These are phyloP conservation scores for Penicillium sp. DNA, from an alignment of 2,329 filamentous ascomycete species.

Conservation along the genomic window DNA sequence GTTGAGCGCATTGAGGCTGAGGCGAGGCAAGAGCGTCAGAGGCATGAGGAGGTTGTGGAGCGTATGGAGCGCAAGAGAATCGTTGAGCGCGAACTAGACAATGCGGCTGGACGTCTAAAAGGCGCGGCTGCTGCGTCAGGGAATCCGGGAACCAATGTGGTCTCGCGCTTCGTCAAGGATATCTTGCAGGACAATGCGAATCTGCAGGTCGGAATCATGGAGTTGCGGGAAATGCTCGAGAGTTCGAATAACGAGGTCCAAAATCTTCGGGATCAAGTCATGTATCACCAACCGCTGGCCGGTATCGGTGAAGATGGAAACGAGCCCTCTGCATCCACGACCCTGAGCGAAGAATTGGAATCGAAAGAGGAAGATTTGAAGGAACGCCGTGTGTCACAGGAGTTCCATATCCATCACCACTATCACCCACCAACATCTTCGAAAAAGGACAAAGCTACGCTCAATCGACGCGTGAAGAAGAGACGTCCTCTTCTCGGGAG, in stretches of 20 bases:
- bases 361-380: conserved; percentile 44
- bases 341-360: conserved; percentile 70
- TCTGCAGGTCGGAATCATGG: conserved; percentile 84
- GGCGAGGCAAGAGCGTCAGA: conserved; percentile 72
- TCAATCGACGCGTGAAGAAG: conserved; percentile 64
- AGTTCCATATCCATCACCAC: conserved; percentile 91
- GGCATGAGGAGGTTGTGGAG: conserved; percentile 74
- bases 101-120: conserved; percentile 75
- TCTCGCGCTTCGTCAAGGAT: conserved; percentile 95
- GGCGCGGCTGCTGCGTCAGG: conserved; percentile 71
- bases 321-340: conserved; percentile 45
- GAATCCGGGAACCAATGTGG: conserved; percentile 65
- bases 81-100: conserved; percentile 78
- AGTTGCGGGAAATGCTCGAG: conserved; percentile 84
- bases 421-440: conserved; percentile 67
- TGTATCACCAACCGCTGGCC: conserved; percentile 70
- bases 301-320: conserved; percentile 24
- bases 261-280: conserved; percentile 74
- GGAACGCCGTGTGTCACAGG: conserved; percentile 58
- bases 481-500: conserved; percentile 63
- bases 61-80: conserved; percentile 80
- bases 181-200: conserved; percentile 94
- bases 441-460: conserved; percentile 55
- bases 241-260: conserved; percentile 95
- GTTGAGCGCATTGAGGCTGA: conserved; percentile 86